Evolutionary conservation across 139 green algal genomes (phyloP).

Genomic region (Picochlorum sp.): DNA sequence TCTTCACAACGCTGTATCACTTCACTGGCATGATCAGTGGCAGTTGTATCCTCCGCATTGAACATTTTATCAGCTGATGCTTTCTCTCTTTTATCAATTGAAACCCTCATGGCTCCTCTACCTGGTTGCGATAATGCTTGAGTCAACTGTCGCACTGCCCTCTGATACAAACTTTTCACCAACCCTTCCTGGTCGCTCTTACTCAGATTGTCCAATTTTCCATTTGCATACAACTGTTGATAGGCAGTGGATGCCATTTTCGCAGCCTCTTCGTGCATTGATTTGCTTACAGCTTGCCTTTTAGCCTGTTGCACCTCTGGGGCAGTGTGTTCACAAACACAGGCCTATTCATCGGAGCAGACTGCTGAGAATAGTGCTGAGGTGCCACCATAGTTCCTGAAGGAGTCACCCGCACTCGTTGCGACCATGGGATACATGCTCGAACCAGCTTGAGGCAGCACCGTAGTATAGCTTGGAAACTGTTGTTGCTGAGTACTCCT

Average conservation of each 20-base stretch:
- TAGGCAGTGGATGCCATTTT: background rate
- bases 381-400: background rate
- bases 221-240: background rate
- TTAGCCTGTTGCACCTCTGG: background rate
- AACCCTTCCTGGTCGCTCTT: background rate
- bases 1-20: conserved; percentile 40
- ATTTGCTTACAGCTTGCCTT: background rate
- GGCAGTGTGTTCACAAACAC: background rate
- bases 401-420: background rate
- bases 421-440: no score
- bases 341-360: no score
- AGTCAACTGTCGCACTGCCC: background rate
- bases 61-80: conserved; percentile 19
- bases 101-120: conserved; percentile 18
- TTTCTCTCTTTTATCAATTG: conserved; percentile 23
- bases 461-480: no score
- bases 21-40: conserved; percentile 22
- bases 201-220: background rate
- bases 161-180: background rate
- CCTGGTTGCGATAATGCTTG: background rate
- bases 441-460: no score
- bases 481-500: background rate
- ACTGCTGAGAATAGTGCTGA: background rate
- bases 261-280: background rate
- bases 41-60: conserved; percentile 23